phyloP scores from a whole-genome alignment of 192 early-diverging fungal genomes.

The Rhizoclosmatium globosum region DNA sequence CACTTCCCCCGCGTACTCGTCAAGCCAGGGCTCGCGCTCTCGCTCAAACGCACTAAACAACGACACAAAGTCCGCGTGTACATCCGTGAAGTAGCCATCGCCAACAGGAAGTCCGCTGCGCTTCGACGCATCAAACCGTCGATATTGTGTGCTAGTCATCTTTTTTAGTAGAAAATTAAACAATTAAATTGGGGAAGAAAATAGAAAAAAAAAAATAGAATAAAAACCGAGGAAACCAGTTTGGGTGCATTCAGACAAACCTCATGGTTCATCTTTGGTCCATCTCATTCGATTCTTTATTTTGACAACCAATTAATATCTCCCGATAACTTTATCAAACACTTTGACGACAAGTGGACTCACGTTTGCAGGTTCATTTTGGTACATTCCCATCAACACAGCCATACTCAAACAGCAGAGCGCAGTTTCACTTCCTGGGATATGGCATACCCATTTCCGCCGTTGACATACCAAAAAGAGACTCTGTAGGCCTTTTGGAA shows the following conservation, averaged over 20 bases:
- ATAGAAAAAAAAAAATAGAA: neutral
- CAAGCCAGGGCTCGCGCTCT: conserved; percentile 38
- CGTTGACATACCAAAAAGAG: conserved; percentile 73
- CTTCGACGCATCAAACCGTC: conserved; percentile 9
- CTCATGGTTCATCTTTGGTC: too few species aligned
- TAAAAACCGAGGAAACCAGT: neutral
- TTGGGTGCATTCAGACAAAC: neutral
- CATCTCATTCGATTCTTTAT: neutral
- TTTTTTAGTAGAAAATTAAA: too few species aligned
- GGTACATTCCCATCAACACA: conserved; percentile 72
- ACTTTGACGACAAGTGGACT: conserved; percentile 54
- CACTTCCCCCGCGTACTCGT: conserved; percentile 41
- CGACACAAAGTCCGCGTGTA: conserved; percentile 30
- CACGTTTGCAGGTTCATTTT: conserved; percentile 53
- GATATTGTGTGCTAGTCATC: neutral
- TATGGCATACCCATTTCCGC: conserved; percentile 62
- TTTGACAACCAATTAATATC: conserved; percentile 26
- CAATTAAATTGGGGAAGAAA: too few species aligned
- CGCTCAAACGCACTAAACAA: conserved; percentile 38
- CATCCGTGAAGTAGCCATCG: conserved; percentile 35
- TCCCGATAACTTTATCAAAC: conserved; percentile 52
- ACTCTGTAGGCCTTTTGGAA: conserved; percentile 75
- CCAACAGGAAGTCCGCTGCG: conserved; percentile 21
- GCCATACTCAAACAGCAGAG: conserved; percentile 72
- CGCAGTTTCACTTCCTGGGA: conserved; percentile 70